These are phyloP conservation scores for Trichoderma sp. DNA, from an alignment of 2,329 filamentous ascomycete genomes.

Conservation along the genomic window DNA sequence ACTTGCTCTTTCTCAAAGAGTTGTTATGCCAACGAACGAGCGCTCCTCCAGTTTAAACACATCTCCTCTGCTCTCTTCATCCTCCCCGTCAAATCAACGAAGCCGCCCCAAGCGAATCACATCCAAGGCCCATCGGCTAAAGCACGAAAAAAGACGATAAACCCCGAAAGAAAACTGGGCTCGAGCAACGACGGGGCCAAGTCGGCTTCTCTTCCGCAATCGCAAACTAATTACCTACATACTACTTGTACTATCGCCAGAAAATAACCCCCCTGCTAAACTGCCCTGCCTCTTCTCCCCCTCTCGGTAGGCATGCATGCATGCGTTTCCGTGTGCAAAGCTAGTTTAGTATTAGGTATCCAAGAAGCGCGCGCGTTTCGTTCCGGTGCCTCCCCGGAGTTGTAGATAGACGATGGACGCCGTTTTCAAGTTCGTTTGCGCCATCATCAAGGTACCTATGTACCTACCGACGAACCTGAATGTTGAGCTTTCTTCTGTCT, in stretches of 20 bases:
- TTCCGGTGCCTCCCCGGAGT: too few relatives aligned
- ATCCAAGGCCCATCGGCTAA: conserved; percentile 13
- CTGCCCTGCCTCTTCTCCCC: background rate
- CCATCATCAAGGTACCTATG: too few relatives aligned
- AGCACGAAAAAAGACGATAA: conserved; percentile 3
- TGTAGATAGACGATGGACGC: too few relatives aligned
- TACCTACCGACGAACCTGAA: too few relatives aligned
- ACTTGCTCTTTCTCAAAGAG: background rate
- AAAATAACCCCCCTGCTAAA: conserved; percentile 2
- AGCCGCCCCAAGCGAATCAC: conserved; percentile 7
- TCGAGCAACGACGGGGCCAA: conserved; percentile 16
- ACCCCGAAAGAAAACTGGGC: background rate
- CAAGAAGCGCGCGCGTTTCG: too few relatives aligned
- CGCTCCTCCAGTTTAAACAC: background rate
- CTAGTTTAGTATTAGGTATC: too few relatives aligned
- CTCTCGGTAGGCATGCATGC: background rate
- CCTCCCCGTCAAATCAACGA: background rate
- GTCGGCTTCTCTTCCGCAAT: conserved; percentile 22
- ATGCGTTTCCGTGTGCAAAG: too few relatives aligned
- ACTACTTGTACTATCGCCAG: conserved; percentile 2
- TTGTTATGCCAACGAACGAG: background rate
- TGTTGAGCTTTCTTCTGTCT: too few relatives aligned
- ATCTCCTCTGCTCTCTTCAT: too few relatives aligned
- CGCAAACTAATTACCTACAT: too few relatives aligned
- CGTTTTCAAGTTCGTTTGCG: too few relatives aligned